Percentiles rank a stretch among this genome's conserved stretches.
These are phyloP conservation scores for Xylariaceae sp. DNA, from an alignment of 2,329 filamentous ascomycete genomes.

Conservation along the genomic window DNA sequence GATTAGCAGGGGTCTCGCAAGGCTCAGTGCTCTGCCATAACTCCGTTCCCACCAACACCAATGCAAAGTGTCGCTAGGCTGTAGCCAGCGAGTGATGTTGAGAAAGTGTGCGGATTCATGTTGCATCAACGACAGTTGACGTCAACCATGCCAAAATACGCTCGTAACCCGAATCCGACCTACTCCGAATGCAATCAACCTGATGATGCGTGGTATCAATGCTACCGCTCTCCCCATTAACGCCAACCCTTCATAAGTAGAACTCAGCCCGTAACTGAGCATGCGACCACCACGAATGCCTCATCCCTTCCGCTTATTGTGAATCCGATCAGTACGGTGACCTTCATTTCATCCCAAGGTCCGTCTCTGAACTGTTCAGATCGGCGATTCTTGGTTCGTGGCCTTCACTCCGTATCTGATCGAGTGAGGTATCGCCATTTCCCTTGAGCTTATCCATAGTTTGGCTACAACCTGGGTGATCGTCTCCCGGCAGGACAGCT, in stretches of 20 bases:
- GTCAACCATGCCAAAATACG: constrained; percentile 1
- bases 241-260: constrained; percentile 18
- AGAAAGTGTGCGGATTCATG: constrained; percentile 1
- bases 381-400: neutral
- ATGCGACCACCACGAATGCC: constrained; percentile 29
- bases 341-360: neutral
- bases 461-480: no score
- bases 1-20: neutral
- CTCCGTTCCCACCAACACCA: neutral
- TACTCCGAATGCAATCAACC: constrained; percentile 19
- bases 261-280: constrained; percentile 16
- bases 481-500: no score
- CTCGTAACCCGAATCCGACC: constrained; percentile 14
- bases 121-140: neutral
- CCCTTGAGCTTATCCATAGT: no score
- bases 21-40: neutral
- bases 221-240: constrained; percentile 13
- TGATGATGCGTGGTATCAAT: constrained; percentile 27
- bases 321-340: no score
- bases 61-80: neutral
- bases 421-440: neutral
- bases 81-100: neutral
- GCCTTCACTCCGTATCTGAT: neutral
- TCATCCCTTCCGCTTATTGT: neutral
- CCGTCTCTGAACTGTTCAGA: neutral